Evolutionary conservation across 176 grass and related monocot species (phyloP), one percentile per base, ranked within the genome.

Genomic region (Lolium rigidum): DNA sequence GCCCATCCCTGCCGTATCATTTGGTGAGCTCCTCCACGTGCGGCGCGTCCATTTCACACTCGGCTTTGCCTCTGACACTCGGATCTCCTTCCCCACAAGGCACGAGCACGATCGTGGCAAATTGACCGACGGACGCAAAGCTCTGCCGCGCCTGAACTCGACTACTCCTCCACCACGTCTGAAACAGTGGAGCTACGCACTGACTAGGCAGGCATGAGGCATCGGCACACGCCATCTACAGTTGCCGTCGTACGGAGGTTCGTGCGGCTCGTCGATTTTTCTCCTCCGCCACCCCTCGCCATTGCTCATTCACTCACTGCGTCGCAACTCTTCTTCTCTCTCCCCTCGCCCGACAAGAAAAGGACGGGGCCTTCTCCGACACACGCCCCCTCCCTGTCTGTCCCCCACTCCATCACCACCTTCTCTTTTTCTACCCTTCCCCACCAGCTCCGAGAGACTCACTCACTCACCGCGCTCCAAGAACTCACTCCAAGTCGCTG

Each of bases 351-450:
- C 46, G 79, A 81, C 79, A 67, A 43, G 26, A 17, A 35, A 14
- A 81, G 79, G 79, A 81, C 61, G 47, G 79, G 60, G 24, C 60
- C 59, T 80, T 65, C 60, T 58, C 71, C 62, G 71, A 90, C 79
- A 72, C 79, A 22, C 81, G 80, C 64, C 28, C 37, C 70, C 39
- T 31, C 38, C 41, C 72, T 35, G 15, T 12, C 76, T 86, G 38
- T 21, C 24, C 17, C 74, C 46, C 58, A 43, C 26, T 17, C 75
- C 74, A 11, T 44, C 82, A 16, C 81, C 48, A 75, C 70, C 74
- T 84, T 83, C 79, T 65, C 9, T 31, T 35, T 83, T 81, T 70
- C 10, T 25, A 20, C 12, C 7, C 21, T 78, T 15, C 7, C 74
- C 35, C 70, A 28, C 28, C 3, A 39, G 0, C 75, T 70, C 50